Conservation (phyloP, 805 yeast species). For the Candida xyloterini region DNA sequence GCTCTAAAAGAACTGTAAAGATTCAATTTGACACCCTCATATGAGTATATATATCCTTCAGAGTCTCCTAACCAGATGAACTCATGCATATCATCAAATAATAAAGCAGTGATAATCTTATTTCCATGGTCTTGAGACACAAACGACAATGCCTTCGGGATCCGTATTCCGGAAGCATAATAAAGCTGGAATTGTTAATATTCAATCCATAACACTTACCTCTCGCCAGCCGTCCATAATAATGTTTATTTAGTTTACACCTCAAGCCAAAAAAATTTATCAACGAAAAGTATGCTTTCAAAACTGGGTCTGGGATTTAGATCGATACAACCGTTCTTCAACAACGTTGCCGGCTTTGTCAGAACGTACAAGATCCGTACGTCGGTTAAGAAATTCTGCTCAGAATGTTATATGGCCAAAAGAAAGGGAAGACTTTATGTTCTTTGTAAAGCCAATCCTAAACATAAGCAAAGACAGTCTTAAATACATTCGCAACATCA, state of each 20-base stretch:
- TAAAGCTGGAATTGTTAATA: slow-evolving; percentile 28
- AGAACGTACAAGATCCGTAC: slow-evolving; percentile 91
- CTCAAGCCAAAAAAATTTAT: slow-evolving; percentile 9
- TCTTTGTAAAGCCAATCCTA: slow-evolving; percentile 87
- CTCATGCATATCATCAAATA: slow-evolving; percentile 72
- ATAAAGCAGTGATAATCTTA: slow-evolving; percentile 32
- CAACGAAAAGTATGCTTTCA: slow-evolving; percentile 21
- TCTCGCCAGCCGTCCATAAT: slow-evolving; percentile 53
- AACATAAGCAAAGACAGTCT: slow-evolving; percentile 93
- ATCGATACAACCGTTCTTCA: slow-evolving; percentile 17
- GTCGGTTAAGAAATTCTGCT: slow-evolving; percentile 89
- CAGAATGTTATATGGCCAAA: slow-evolving; percentile 87
- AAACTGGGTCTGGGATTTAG: slow-evolving; percentile 28
- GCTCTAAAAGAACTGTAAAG: slow-evolving; percentile 60
- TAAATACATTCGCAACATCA: slow-evolving; percentile 24
- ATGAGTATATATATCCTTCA: slow-evolving; percentile 47
- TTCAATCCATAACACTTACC: slow-evolving; percentile 30
- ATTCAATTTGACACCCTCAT: slow-evolving; percentile 43
- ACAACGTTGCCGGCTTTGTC: slow-evolving; percentile 20
- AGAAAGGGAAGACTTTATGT: slow-evolving; percentile 94
- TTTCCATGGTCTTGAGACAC: slow-evolving; percentile 17
- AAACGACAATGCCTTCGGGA: slow-evolving; percentile 25
- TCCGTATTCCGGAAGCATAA: slow-evolving; percentile 27
- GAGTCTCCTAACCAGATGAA: slow-evolving; percentile 84
- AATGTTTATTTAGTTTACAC: slow-evolving; percentile 1